These are phyloP conservation scores for Thymus quinquecostatus DNA, from an alignment of 257 asterid species.

Conservation along the genomic window DNA sequence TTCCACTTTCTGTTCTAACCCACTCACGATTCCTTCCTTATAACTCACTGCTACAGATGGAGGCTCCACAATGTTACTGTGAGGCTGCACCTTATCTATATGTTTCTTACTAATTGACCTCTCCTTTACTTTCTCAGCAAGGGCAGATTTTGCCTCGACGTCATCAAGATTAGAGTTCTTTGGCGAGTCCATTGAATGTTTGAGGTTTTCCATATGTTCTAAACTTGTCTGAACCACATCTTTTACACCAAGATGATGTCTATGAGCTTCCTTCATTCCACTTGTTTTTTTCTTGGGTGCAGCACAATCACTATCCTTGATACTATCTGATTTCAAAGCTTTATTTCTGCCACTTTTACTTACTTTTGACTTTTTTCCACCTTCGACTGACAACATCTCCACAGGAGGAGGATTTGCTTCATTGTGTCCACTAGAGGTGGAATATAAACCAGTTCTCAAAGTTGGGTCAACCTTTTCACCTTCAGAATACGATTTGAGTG, in stretches of 20 bases:
- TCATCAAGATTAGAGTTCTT: slow-evolving; percentile 51
- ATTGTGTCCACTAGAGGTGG: slow-evolving; percentile 41
- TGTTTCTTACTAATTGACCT: slow-evolving; percentile 39
- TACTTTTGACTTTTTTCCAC: slow-evolving; percentile 52
- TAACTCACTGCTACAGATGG: slow-evolving; percentile 41
- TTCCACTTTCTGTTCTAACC: slow-evolving; percentile 41
- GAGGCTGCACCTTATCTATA: slow-evolving; percentile 43
- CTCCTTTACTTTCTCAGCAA: slow-evolving; percentile 52
- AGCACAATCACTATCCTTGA: slow-evolving; percentile 41
- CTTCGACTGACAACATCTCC: slow-evolving; percentile 46
- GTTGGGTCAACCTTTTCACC: slow-evolving; percentile 41
- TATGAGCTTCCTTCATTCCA: slow-evolving; percentile 47
- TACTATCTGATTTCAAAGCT: slow-evolving; percentile 40
- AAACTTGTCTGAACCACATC: slow-evolving; percentile 30
- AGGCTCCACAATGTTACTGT: slow-evolving; percentile 39
- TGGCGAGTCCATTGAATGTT: slow-evolving; percentile 37
- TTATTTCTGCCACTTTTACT: slow-evolving; percentile 49
- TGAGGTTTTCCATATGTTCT: slow-evolving; percentile 37
- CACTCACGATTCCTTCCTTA: slow-evolving; percentile 37
- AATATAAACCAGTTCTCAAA: slow-evolving; percentile 37
- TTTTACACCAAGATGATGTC: slow-evolving; percentile 32
- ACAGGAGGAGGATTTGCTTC: slow-evolving; percentile 34
- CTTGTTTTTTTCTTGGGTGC: slow-evolving; percentile 40
- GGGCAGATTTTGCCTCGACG: slow-evolving; percentile 40
- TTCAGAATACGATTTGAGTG: slow-evolving; percentile 40